These are phyloP conservation scores for Ricinus communis DNA, from an alignment of 345 rosid genomes.

Conservation along the genomic window DNA sequence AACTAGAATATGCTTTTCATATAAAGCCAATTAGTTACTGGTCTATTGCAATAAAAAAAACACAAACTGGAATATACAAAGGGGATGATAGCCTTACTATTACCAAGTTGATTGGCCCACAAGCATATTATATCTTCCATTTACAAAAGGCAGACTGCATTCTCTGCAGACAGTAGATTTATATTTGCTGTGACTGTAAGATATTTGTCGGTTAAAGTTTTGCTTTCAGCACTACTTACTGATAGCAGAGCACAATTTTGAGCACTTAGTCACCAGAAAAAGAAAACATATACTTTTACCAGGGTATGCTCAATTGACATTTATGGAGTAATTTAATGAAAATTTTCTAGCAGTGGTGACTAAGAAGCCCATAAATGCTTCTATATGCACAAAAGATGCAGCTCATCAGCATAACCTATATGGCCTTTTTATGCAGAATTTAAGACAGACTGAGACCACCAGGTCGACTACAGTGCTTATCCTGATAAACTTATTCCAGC, in stretches of 20 bases:
- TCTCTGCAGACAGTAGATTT: background rate
- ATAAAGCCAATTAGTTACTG: background rate
- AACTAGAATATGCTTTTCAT: background rate
- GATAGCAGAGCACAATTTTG: background rate
- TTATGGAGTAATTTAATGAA: no score
- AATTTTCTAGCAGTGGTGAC: background rate
- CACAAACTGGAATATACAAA: background rate
- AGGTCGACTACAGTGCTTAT: background rate
- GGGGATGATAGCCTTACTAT: background rate
- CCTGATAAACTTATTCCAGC: no score
- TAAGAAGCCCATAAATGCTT: background rate
- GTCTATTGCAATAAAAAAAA: background rate
- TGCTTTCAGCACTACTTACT: background rate
- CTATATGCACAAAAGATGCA: background rate
- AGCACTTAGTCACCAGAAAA: no score
- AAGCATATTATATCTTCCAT: background rate
- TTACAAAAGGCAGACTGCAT: background rate
- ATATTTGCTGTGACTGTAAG: background rate
- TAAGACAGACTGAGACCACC: slow-evolving; percentile 3
- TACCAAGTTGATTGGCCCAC: background rate
- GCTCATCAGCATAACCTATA: background rate
- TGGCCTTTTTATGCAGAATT: background rate
- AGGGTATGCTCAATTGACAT: no score
- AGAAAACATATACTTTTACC: no score
- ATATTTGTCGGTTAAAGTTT: background rate